Evolutionary conservation across 768 basidiomycete genomes (phyloP).

Genomic region (Russula olivacea): DNA sequence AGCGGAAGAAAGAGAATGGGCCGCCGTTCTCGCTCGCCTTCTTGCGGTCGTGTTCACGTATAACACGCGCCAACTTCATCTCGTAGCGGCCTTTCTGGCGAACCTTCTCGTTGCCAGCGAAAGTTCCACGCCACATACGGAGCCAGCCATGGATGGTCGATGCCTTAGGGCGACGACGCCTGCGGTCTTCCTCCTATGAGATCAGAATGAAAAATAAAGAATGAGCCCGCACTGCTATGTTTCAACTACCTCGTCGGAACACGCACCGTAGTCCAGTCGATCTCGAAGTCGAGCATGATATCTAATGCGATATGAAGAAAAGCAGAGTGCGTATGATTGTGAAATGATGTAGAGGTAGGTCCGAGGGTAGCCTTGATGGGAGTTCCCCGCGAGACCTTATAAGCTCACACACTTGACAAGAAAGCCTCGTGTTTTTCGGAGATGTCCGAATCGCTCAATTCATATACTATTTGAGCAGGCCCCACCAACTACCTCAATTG

Average conservation of each 20-base stretch:
- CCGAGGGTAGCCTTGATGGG: slow-evolving; percentile 9
- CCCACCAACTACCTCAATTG: not conserved
- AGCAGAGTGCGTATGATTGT: not conserved
- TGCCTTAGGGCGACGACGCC: slow-evolving; percentile 14
- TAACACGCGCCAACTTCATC: slow-evolving; percentile 23
- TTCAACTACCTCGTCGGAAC: not conserved
- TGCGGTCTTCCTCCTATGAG: slow-evolving; percentile 13
- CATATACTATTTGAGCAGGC: not conserved
- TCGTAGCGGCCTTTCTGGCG: slow-evolving; percentile 24
- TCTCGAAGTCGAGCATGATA: slow-evolving; percentile 17
- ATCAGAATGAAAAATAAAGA: not conserved
- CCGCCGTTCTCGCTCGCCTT: not conserved
- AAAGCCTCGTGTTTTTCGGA: slow-evolving; percentile 15
- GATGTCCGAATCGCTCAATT: slow-evolving; percentile 10
- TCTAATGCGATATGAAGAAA: slow-evolving; percentile 1
- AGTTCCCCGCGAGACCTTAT: slow-evolving; percentile 8
- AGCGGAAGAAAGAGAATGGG: slow-evolving; percentile 13
- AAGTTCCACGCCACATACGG: slow-evolving; percentile 25
- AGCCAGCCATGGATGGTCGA: slow-evolving; percentile 27
- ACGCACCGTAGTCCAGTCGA: slow-evolving; percentile 24
- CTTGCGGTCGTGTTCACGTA: slow-evolving; percentile 4
- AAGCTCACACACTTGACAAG: not conserved
- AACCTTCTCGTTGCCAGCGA: slow-evolving; percentile 20
- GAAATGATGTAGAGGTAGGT: slow-evolving; percentile 10
- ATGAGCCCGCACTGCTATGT: not conserved